phyloP scores from a whole-genome alignment of 177 flowering plant genomes.

The Vitis hybrid region DNA sequence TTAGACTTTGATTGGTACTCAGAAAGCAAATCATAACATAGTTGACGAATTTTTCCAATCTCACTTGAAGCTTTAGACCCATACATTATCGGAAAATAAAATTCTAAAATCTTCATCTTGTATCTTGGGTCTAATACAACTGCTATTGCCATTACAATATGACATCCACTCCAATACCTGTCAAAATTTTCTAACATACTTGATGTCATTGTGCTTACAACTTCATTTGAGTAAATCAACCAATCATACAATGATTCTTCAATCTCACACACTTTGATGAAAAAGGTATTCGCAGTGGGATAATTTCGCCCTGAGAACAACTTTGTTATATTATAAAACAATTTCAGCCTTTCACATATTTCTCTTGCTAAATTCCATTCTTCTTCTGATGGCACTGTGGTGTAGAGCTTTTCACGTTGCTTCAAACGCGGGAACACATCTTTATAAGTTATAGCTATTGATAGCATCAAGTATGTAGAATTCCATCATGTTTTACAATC shows the following conservation, averaged over 20 bases:
- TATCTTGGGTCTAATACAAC: not conserved
- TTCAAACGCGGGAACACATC: too few relatives aligned
- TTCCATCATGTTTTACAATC: slow-evolving; percentile 7
- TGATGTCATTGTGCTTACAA: not conserved
- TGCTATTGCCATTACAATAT: not conserved
- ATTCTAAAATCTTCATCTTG: not conserved
- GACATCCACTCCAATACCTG: not conserved
- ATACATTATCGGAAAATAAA: too few relatives aligned
- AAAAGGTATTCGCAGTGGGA: not conserved
- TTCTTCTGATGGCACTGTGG: not conserved
- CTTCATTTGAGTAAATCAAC: not conserved
- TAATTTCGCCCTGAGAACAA: too few relatives aligned
- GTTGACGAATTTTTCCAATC: not conserved
- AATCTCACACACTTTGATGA: slow-evolving; percentile 7
- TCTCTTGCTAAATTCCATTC: slow-evolving; percentile 12
- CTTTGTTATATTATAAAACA: not conserved
- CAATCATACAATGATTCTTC: not conserved
- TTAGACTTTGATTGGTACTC: not conserved
- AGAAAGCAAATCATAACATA: not conserved
- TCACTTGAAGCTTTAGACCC: too few relatives aligned
- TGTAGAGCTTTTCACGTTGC: not conserved
- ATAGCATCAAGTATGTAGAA: slow-evolving; percentile 10
- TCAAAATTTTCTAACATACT: slow-evolving; percentile 9
- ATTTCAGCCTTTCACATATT: slow-evolving; percentile 12
- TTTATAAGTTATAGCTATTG: not conserved